Evolutionary conservation across 1,284 basidiomycete species (phyloP).

Genomic region (Ceratobasidium sp.): DNA sequence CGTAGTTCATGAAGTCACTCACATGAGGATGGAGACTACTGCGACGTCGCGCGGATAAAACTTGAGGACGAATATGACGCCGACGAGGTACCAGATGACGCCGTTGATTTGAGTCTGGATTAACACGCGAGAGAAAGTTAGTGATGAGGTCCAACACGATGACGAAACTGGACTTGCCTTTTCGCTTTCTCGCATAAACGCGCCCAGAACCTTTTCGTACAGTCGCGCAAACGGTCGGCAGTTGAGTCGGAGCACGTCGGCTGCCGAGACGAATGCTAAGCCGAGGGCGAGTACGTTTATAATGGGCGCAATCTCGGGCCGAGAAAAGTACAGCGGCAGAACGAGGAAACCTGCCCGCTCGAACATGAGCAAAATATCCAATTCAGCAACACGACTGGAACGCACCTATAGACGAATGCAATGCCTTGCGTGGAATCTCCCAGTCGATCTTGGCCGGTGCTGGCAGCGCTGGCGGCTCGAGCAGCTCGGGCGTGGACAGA

Average conservation of each 20-base stretch:
- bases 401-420: slow-evolving; percentile 93
- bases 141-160: background rate
- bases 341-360: slow-evolving; percentile 81
- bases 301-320: slow-evolving; percentile 69
- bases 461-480: slow-evolving; percentile 25
- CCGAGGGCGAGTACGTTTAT: slow-evolving; percentile 75
- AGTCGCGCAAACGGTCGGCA: slow-evolving; percentile 76
- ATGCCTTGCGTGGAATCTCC: slow-evolving; percentile 92
- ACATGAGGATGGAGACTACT: slow-evolving; percentile 90
- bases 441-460: slow-evolving; percentile 64
- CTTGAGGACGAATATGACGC: slow-evolving; percentile 85
- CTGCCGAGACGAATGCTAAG: slow-evolving; percentile 78
- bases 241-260: slow-evolving; percentile 85
- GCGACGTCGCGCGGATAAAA: slow-evolving; percentile 91
- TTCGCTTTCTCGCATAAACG: slow-evolving; percentile 95
- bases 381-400: slow-evolving; percentile 50
- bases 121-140: background rate
- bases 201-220: slow-evolving; percentile 86
- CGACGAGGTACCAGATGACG: slow-evolving; percentile 96
- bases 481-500: slow-evolving; percentile 32
- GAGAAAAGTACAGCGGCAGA: slow-evolving; percentile 78
- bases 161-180: slow-evolving; percentile 65
- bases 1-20: slow-evolving; percentile 57
- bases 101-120: slow-evolving; percentile 82
- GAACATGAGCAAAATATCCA: slow-evolving; percentile 44